Base-by-base conservation (phyloP, 1,284 basidiomycete species). In the Cutaneotrichosporon sp. region DNA sequence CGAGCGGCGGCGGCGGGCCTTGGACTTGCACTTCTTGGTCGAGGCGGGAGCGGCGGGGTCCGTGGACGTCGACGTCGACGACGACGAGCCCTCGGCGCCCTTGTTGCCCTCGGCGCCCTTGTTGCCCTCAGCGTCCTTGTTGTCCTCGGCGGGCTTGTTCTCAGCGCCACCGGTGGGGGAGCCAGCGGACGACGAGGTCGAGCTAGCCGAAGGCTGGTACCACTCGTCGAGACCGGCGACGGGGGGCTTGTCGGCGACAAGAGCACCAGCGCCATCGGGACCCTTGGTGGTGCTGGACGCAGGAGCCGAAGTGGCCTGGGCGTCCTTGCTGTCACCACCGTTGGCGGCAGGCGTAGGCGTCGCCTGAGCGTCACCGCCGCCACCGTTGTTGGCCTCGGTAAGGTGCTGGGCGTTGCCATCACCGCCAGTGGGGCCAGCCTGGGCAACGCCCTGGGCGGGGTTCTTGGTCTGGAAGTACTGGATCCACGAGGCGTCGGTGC, bases 11-110 rank as follows among this genome's bases (percentile, higher is more conserved):
- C 33, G 22, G 36, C 35, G 44, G 44, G 30, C 21, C 10, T 35
- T 34, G 35, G 34, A 35, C 20, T 38, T 37, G 45, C 45, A 46
- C 45, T 46, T 46, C 45, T 46, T 46, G 45, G 36, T 38, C 14
- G 36, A 8, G 15, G 36, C 15, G 36, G 36, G 17, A 13, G 36
- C 36, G 36, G 2, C 36, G 36, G 36, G 14, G 36, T 12, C n/a
- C 36, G 36, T 38, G 36, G 36, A 8, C 8, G 33, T n/a, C n/a
- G n/a, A n/a, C n/a, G n/a, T n/a, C n/a, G n/a, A n/a, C n/a, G n/a
- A n/a, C n/a, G n/a, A n/a, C n/a, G n/a, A n/a, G 20, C 41, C 41
- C 10, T n/a, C n/a, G 13, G 17, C 38, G 38, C 9, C 38, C 10
- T n/a, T 14, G 9, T 35, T 35, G 34, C 15, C 15, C 8, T 15